Evolutionary conservation across 1,284 basidiomycete species (phyloP), one percentile per base, ranked within the genome.

Genomic region (Ganoderma multipileum): DNA sequence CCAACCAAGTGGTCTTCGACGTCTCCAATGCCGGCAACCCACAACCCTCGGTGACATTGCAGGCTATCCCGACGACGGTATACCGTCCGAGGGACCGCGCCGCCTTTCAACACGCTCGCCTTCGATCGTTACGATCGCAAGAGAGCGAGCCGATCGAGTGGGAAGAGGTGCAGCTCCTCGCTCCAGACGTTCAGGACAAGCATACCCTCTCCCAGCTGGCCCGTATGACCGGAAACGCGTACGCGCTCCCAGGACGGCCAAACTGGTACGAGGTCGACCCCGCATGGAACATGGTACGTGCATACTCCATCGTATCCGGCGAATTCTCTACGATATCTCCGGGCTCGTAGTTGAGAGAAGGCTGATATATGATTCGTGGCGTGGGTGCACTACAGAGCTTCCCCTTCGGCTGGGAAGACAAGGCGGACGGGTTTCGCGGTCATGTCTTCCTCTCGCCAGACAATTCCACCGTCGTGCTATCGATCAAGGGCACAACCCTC

Each of bases 401-500:
- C 73, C 95, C 95, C 2, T 93, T 98, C 76, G 98, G 98, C 1
- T 99, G 96, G 96, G 93, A 95, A 72, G 84, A 92, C 67, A 78
- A 82, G 14, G 86, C 89, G 12, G 88, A 95, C 75, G 97, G 97
- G 0, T 92, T 99, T 73, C 88, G 97, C 54, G 98, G 97, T 0
- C 97, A 98, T 78, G 91, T 99, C 42, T 96, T 96, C 76, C 80
- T 88, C 54, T 90, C 94, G 7, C 86, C 88, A 38, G 89, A 92
- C 76, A 96, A 98, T 76, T 84, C 89, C 7, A 98, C 95, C 0
- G 86, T 97, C 64, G 87, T 99, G 16, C 86, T 99, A 14, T 91
- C 96, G 33, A 95, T 99, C 81, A 99, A 99, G 80, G 98, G 97
- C 39, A 99, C 98, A 0, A 96, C 94, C 9, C 71, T 82, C 14